Base-by-base conservation (phyloP, 1,284 basidiomycete species). In the Papiliotrema laurentii region DNA sequence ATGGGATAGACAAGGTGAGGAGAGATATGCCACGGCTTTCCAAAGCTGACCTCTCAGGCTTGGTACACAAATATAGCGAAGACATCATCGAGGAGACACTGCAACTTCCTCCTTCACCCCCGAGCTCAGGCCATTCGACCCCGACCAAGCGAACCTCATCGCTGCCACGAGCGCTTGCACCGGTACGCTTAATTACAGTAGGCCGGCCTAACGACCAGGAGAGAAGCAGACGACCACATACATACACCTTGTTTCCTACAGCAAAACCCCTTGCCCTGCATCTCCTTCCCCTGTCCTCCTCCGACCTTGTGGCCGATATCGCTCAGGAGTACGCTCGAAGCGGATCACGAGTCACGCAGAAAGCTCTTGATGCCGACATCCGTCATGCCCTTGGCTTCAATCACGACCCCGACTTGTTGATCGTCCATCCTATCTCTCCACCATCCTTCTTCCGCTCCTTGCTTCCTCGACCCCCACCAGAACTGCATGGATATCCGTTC, bases 401-500 rank as follows among this genome's bases (percentile, higher is more conserved):
- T 26, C 16, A 7, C 9, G 63, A 64, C 42, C 63, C 63, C 24
- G 59, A 62, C 27, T 54, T 64, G n/a, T 37, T 59, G 24, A 50
- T 64, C 28, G 51, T 64, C 25, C 63, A 64, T 42, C 53, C 51
- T 34, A 38, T 57, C 31, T 33, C 46, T 3, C 48, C 49, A 9
- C 49, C 54, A 7, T 51, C 59, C 21, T 54, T 59, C 38, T 37
- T 55, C n/a, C 54, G 56, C 28, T 51, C 50, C 7, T 43, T 62
- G 4, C 47, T 64, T 21, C 58, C 60, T 16, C 47, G 54, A 16
- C 53, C 57, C 6, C 55, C 63, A 16, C 63, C 63, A 6, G 59
- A 62, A 42, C 54, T 64, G 10, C 47, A 58, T 47, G 63, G 63
- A 13, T 64, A 57, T 49, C 63, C 63, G 1, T 59, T 57, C 38